Evolutionary conservation across 2,329 filamentous ascomycete species (phyloP).

Genomic region (Ascochyta viciae-villosae): DNA sequence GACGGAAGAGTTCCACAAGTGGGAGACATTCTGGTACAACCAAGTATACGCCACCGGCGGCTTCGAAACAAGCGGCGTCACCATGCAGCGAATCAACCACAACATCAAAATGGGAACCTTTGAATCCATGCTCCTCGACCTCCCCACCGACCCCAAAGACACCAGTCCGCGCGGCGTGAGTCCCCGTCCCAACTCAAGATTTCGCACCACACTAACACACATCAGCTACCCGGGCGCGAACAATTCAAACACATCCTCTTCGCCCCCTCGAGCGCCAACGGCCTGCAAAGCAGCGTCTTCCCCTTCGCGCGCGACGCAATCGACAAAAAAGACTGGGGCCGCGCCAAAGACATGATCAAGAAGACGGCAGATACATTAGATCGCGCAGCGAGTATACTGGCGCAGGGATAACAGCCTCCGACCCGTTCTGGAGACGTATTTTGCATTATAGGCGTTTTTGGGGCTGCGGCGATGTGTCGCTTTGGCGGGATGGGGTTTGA

Average conservation of each 20-base stretch:
- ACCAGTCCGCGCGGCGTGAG: slow-evolving; percentile 67
- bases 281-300: slow-evolving; percentile 70
- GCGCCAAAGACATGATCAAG: slow-evolving; percentile 60
- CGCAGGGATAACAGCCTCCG: no score
- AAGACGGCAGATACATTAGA: no score
- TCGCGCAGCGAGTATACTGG: no score
- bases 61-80: slow-evolving; percentile 75
- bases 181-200: background rate
- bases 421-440: background rate
- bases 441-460: slow-evolving; percentile 2
- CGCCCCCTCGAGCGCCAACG: slow-evolving; percentile 80
- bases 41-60: slow-evolving; percentile 74
- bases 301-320: slow-evolving; percentile 86
- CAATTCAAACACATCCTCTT: slow-evolving; percentile 96
- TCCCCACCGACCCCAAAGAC: slow-evolving; percentile 62
- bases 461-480: background rate
- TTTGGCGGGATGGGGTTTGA: no score
- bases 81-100: slow-evolving; percentile 72
- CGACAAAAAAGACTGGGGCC: slow-evolving; percentile 71
- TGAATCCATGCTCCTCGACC: slow-evolving; percentile 82
- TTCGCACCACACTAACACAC: background rate
- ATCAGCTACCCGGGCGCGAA: slow-evolving; percentile 74
- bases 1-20: slow-evolving; percentile 72
- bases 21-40: slow-evolving; percentile 79
- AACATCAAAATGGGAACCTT: slow-evolving; percentile 82